Evolutionary conservation across 768 basidiomycete genomes (phyloP).

Genomic region (Krasilnikovozyma curviuscula): DNA sequence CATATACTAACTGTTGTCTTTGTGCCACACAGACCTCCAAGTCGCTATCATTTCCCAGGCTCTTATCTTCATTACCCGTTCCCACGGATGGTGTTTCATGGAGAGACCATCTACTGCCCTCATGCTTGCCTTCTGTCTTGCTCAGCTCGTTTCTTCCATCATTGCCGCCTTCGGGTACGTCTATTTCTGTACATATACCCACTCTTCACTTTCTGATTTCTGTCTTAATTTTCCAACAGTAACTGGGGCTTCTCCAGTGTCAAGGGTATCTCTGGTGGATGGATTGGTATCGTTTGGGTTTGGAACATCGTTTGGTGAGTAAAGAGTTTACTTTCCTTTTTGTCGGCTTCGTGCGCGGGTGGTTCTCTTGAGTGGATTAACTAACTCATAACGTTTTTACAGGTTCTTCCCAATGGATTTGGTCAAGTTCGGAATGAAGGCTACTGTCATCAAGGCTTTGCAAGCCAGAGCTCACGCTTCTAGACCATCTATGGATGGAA

Average conservation of each 20-base stretch:
- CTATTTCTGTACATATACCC: too few relatives aligned
- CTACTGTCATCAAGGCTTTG: constrained; percentile 66
- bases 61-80: constrained; percentile 85
- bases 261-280: constrained; percentile 58
- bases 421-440: constrained; percentile 94
- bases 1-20: too few relatives aligned
- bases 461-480: constrained; percentile 37
- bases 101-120: constrained; percentile 80
- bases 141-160: constrained; percentile 85
- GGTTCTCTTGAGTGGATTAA: background rate
- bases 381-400: constrained; percentile 29
- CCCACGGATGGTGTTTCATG: constrained; percentile 92
- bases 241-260: constrained; percentile 90
- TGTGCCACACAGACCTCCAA: too few relatives aligned
- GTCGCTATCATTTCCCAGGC: constrained; percentile 99
- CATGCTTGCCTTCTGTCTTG: constrained; percentile 72
- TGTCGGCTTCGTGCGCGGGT: background rate
- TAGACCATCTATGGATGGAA: constrained; percentile 28
- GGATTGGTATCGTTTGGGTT: constrained; percentile 95
- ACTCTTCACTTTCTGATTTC: too few relatives aligned
- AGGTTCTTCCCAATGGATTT: constrained; percentile 93
- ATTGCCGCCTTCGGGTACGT: constrained; percentile 87
- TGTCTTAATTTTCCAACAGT: too few relatives aligned
- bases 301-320: constrained; percentile 50
- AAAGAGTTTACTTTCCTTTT: background rate